A percentile compares a stretch with the other conserved stretches of the same genome.
Evolutionary conservation across 768 basidiomycete genomes (phyloP).

Genomic region (Serpula lacrymans): DNA sequence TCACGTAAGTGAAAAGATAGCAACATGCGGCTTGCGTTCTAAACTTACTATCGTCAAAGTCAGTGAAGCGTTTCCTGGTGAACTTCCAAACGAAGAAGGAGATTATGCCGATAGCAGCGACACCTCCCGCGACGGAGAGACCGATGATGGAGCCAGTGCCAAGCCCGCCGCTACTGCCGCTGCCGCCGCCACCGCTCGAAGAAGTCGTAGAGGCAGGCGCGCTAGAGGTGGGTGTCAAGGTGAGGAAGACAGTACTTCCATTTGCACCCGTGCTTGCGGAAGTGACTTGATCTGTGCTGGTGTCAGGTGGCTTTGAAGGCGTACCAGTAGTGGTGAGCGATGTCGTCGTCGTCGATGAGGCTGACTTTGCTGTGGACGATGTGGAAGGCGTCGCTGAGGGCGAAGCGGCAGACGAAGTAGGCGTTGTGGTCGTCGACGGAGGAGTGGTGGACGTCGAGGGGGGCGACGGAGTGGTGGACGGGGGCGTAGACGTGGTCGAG

Average conservation of each 20-base stretch:
- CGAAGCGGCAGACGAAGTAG: slow-evolving; percentile 5
- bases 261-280: slow-evolving; percentile 4
- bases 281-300: neutral
- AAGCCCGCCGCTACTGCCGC: slow-evolving; percentile 36
- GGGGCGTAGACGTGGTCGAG: slow-evolving; percentile 2
- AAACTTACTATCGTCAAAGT: slow-evolving; percentile 77
- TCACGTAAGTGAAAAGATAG: slow-evolving; percentile 1
- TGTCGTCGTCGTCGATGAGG: neutral
- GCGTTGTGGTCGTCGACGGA: slow-evolving; percentile 10
- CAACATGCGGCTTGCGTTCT: slow-evolving; percentile 11
- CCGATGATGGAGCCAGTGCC: slow-evolving; percentile 74
- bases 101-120: slow-evolving; percentile 67
- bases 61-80: slow-evolving; percentile 69
- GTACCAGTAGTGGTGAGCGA: slow-evolving; percentile 7
- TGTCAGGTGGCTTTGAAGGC: slow-evolving; percentile 3
- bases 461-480: slow-evolving; percentile 7
- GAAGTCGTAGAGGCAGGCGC: slow-evolving; percentile 24
- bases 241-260: no score
- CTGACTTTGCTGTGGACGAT: no score
- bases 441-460: slow-evolving; percentile 7
- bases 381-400: neutral
- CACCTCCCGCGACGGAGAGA: slow-evolving; percentile 76
- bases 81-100: slow-evolving; percentile 86
- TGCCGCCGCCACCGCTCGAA: slow-evolving; percentile 14
- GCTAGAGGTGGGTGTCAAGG: slow-evolving; percentile 22